Percentiles rank a stretch among this genome's conserved stretches.
phyloP scores from a whole-genome alignment of 2,329 filamentous ascomycete genomes.

The Chalaropsis thielavioides region DNA sequence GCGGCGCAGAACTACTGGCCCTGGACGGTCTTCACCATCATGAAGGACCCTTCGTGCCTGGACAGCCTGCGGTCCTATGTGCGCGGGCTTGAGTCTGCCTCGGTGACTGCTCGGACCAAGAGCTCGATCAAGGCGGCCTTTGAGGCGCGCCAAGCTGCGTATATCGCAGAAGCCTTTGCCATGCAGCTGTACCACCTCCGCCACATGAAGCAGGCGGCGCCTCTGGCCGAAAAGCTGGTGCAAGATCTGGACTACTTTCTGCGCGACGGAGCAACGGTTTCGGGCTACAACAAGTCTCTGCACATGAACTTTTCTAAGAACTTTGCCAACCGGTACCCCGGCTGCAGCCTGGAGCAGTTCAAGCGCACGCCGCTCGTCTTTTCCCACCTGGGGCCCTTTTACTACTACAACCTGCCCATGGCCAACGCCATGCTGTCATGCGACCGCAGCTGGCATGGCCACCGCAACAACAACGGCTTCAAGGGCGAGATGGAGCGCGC shows the following conservation, averaged over 20 bases:
- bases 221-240: conserved; percentile 56
- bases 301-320: conserved; percentile 78
- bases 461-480: conserved; percentile 54
- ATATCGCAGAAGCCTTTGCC: conserved; percentile 74
- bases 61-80: conserved; percentile 58
- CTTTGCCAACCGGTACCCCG: conserved; percentile 61
- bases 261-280: conserved; percentile 62
- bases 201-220: conserved; percentile 52
- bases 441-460: conserved; percentile 63
- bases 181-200: conserved; percentile 82
- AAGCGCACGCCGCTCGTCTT: conserved; percentile 57
- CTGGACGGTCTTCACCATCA: conserved; percentile 73
- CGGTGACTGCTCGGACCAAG: conserved; percentile 39
- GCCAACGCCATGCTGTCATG: conserved; percentile 63
- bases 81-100: conserved; percentile 38
- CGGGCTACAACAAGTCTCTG: conserved; percentile 72
- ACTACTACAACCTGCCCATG: conserved; percentile 70
- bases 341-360: conserved; percentile 60
- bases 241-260: conserved; percentile 66
- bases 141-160: conserved; percentile 59
- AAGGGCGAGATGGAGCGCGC: conserved; percentile 69
- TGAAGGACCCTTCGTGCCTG: conserved; percentile 60
- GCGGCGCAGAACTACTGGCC: conserved; percentile 90
- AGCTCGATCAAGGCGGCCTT: conserved; percentile 39
- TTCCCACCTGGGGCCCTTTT: conserved; percentile 55